Percentiles rank a stretch among this genome's conserved stretches.
Evolutionary conservation across 2,329 filamentous ascomycete genomes (phyloP).

Genomic region (Fusarium sp.): DNA sequence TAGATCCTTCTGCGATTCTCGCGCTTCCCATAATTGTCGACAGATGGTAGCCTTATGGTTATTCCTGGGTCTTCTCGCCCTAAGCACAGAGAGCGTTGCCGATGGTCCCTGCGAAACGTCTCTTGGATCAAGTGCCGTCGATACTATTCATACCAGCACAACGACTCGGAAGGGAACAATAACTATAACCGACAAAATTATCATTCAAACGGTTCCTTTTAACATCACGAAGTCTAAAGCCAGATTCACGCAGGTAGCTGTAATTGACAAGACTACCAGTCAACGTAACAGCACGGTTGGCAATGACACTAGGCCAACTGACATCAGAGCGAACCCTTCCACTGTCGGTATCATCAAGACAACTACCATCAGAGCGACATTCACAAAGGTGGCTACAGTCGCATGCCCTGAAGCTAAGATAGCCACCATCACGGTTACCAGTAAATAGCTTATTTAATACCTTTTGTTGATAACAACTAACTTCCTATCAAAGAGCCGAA

Average conservation of each 20-base stretch:
- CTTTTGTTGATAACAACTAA: background rate
- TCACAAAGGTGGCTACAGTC: background rate
- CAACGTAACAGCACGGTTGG: background rate
- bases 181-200: background rate
- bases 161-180: background rate
- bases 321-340: too few species aligned
- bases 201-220: fast-evolving
- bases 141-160: background rate
- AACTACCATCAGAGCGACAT: background rate
- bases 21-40: background rate
- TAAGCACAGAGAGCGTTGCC: background rate
- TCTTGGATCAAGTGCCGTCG: background rate
- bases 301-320: fast-evolving
- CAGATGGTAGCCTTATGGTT: background rate
- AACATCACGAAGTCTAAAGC: background rate
- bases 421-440: background rate
- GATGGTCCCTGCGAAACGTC: background rate
- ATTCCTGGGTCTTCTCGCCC: background rate
- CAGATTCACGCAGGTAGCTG: fast-evolving
- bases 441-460: background rate
- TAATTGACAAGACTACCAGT: fast-evolving
- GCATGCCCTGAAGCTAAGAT: background rate
- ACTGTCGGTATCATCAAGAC: background rate
- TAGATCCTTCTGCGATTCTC: fast-evolving
- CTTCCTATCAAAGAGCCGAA: fast-evolving